A percentile compares a stretch with the other conserved stretches of the same genome.
phyloP scores from a whole-genome alignment of 768 basidiomycete genomes.

The Strobilomyces dryophilus region DNA sequence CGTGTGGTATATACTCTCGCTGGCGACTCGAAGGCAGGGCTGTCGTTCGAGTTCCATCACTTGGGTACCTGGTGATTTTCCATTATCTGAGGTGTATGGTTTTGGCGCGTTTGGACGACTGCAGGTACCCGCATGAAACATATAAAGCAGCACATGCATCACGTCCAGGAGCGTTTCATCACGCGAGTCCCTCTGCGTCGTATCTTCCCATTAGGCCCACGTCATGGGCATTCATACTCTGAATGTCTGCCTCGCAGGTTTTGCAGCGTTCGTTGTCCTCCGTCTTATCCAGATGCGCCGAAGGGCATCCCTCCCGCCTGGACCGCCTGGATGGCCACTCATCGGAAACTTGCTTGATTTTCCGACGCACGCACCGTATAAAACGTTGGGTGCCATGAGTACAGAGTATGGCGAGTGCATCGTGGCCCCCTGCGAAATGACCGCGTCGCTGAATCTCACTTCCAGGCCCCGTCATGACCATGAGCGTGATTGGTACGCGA shows the following conservation, averaged over 20 bases:
- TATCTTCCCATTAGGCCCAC: not conserved
- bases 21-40: no score
- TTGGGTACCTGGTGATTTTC: no score
- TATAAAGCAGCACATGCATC: not conserved
- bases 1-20: no score
- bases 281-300: not conserved
- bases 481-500: conserved; percentile 36
- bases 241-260: conserved; percentile 9
- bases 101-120: no score
- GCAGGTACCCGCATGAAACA: not conserved
- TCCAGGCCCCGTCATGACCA: not conserved
- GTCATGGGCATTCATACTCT: not conserved
- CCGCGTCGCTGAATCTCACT: not conserved
- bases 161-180: not conserved
- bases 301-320: conserved; percentile 3
- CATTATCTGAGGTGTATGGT: no score
- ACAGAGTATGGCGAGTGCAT: conserved; percentile 43
- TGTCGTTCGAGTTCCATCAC: no score
- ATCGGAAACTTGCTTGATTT: conserved; percentile 55
- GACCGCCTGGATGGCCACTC: conserved; percentile 28
- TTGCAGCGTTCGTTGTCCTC: conserved; percentile 2
- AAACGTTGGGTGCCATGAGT: conserved; percentile 39
- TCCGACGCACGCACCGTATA: conserved; percentile 48
- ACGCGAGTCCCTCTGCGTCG: not conserved
- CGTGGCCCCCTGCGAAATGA: not conserved